These are phyloP conservation scores for Metarhizium robertsii DNA, from an alignment of 2,329 filamentous ascomycete species.

Conservation along the genomic window DNA sequence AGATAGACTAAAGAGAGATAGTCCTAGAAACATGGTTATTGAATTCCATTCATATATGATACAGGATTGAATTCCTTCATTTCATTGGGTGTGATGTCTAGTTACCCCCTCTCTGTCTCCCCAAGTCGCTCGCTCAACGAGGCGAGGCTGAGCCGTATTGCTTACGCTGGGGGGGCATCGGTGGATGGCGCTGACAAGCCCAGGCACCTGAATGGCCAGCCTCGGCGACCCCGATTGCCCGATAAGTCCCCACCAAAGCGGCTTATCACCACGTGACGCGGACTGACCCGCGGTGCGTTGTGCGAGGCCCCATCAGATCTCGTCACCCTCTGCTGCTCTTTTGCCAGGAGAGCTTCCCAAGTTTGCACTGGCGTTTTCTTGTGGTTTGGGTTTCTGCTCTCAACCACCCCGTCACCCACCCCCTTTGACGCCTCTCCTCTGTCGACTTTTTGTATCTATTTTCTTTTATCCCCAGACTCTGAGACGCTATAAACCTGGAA, in stretches of 20 bases:
- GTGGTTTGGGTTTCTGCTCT: slow-evolving; percentile 7
- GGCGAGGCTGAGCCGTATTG: not conserved
- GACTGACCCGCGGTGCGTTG: slow-evolving; percentile 18
- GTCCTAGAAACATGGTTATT: not conserved
- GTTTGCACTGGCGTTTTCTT: slow-evolving; percentile 19
- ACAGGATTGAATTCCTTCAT: no score
- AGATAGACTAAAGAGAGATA: not conserved
- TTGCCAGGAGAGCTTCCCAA: slow-evolving; percentile 23
- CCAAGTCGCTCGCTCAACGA: not conserved
- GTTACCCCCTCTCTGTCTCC: no score
- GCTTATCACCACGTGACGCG: slow-evolving; percentile 27
- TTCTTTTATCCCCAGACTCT: not conserved
- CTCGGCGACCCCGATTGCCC: not conserved
- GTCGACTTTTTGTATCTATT: not conserved
- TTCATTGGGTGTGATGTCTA: no score
- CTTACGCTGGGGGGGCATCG: no score
- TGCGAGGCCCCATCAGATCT: slow-evolving; percentile 20
- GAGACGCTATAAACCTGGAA: not conserved
- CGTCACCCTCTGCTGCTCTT: slow-evolving; percentile 22
- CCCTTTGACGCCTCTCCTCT: not conserved
- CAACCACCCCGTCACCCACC: not conserved
- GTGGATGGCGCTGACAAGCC: no score
- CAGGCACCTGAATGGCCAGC: slow-evolving; percentile 4
- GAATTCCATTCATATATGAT: not conserved
- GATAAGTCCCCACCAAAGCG: not conserved